A percentile compares a stretch with the other conserved stretches of the same genome.
These are phyloP conservation scores for Symbiotaphrina buchneri DNA, from an alignment of 495 filamentous ascomycete genomes.

Conservation along the genomic window DNA sequence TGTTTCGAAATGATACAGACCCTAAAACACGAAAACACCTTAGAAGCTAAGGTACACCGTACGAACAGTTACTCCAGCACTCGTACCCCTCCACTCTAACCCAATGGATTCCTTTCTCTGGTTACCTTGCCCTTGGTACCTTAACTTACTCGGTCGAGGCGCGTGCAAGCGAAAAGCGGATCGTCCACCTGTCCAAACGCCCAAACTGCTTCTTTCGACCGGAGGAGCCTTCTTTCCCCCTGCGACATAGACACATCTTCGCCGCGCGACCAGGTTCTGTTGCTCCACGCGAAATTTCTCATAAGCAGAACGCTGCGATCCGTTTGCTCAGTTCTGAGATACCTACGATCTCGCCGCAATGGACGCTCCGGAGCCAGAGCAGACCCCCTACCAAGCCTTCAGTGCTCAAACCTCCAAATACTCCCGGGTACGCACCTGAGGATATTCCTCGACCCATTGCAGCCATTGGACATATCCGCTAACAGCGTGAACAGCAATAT, in stretches of 20 bases:
- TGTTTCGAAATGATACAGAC: no score
- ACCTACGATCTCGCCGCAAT: slow-evolving; percentile 22
- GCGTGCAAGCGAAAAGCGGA: no score
- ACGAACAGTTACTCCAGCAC: no score
- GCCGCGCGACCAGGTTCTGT: background rate
- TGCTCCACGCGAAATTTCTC: background rate
- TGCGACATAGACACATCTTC: background rate
- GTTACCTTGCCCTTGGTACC: no score
- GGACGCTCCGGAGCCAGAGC: slow-evolving; percentile 60
- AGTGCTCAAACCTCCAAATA: slow-evolving; percentile 60
- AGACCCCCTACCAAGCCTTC: slow-evolving; percentile 67
- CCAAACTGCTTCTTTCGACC: no score
- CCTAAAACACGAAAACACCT: no score
- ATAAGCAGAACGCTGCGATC: slow-evolving; percentile 2
- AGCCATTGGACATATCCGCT: slow-evolving; percentile 6
- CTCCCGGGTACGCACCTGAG: slow-evolving; percentile 30
- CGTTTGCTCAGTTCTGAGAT: slow-evolving; percentile 9
- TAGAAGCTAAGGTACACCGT: no score
- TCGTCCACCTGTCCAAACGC: no score
- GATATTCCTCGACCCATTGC: slow-evolving; percentile 5
- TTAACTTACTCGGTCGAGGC: no score
- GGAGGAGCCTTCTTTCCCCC: background rate
- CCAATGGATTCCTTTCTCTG: no score
- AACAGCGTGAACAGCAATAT: slow-evolving; percentile 41
- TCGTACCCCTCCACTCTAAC: no score